Evolutionary conservation across 305 asterid species (phyloP), one percentile per base, ranked within the genome.

Genomic region (Salvia sclarea): DNA sequence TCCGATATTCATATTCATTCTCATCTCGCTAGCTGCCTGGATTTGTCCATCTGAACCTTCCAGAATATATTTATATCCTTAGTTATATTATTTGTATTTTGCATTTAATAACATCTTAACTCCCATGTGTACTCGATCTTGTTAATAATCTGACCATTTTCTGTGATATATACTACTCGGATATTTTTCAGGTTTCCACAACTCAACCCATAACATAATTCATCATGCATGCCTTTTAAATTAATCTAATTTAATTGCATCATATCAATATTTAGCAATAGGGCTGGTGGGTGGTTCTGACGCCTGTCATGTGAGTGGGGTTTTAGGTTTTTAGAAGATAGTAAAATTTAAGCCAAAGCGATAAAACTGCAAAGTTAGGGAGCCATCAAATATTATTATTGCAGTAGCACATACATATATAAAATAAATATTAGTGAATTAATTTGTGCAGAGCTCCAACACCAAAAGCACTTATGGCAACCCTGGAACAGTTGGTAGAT

Each of bases 261-360:
- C 25, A 11, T 10, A 5, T n/a, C n/a, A n/a, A n/a, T n/a, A n/a
- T n/a, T n/a, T 1, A 13, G 52, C 9, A 12, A 24, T 5, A 30
- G 38, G 41, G 44, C 35, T 28, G 67, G 44, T 11, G 31, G 73
- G 25, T 44, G 24, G 57, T 45, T 77, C 96, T 89, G 95, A 89
- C 96, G 68, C 76, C 10, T 71, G 71, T 78, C 92, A 87, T 85
- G 92, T 89, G 96, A 70, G 92, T 83, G 96, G 92, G 90, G 84
- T 79, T 73, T 75, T 70, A 48, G 68, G 72, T 66, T 66, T 78
- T 64, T 78, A 59, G 73, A 84, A 78, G 74, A 74, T 76, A 74
- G 82, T 73, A 79, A 82, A 55, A 44, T 75, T 68, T 50, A 79
- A 78, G 78, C 41, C 68, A 75, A 83, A 75, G n/a, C n/a, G 78